A percentile compares a stretch with the other conserved stretches of the same genome.
These are phyloP conservation scores for Stemphylium lycopersici DNA, from an alignment of 2,329 filamentous ascomycete species.

Conservation along the genomic window DNA sequence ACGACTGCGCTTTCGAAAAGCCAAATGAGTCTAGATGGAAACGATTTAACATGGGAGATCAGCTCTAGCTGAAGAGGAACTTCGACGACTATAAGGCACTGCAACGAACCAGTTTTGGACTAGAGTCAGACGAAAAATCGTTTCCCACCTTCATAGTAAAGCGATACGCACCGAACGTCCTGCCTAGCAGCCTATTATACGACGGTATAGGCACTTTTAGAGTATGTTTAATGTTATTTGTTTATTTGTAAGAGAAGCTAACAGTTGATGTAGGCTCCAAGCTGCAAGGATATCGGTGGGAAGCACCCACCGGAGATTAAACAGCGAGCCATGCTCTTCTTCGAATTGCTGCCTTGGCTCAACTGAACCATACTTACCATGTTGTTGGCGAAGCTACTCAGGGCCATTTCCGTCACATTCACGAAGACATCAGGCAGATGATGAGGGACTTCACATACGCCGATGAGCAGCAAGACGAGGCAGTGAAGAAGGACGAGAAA, in stretches of 20 bases:
- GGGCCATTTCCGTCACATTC: not conserved
- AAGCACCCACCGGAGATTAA: not conserved
- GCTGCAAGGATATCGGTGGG: not conserved
- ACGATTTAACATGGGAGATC: too few species aligned
- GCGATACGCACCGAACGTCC: not conserved
- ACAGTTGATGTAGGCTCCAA: not conserved
- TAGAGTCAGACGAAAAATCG: not conserved
- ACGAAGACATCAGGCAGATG: not conserved
- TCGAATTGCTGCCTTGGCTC: not conserved
- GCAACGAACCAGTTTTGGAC: too few species aligned
- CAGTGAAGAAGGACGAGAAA: not conserved
- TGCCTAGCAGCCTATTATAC: not conserved
- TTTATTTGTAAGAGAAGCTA: not conserved
- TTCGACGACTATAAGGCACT: too few species aligned
- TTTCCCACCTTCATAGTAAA: slow-evolving; percentile 1
- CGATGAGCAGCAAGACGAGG: not conserved
- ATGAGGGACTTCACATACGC: not conserved
- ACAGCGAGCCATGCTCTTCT: not conserved
- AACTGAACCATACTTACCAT: slow-evolving; percentile 1
- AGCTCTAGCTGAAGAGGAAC: too few species aligned
- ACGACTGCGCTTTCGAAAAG: too few species aligned
- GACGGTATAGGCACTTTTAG: not conserved
- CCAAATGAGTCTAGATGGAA: too few species aligned
- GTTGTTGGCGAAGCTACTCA: not conserved
- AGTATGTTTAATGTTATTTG: not conserved